Base-by-base conservation (phyloP, 202 grass and related monocot genomes). In the Digitaria exilis region DNA sequence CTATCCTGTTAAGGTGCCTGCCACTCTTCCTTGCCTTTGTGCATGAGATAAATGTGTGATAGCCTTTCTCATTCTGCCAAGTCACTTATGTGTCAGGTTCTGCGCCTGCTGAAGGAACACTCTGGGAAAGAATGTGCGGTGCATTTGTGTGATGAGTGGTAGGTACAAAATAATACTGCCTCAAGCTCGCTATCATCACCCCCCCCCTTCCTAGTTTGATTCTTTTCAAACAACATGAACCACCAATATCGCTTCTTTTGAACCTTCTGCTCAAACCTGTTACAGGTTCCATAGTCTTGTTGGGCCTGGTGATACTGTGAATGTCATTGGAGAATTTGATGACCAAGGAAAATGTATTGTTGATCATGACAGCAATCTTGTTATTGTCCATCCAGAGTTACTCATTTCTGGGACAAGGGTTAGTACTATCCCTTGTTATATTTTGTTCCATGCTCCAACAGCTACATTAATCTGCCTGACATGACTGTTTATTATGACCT, bases 331-430 rank as follows among this genome's bases (percentile, higher is more conserved):
- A 90, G 90, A 93, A 83, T 95, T 98, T 71, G 55, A 67, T 89
- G 77, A 91, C 39, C 79, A 88, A 73, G 95, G 89, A 45, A 91
- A 86, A 85, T 95, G 90, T 73, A 79, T 76, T 37, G 85, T 98
- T 77, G 80, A 91, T 69, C 92, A 84, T 85, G 79, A 79, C 56
- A 87, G 75, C 63, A 91, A 98, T 90, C 87, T 98, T 84, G 80
- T 98, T 64, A 87, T 98, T 61, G 26, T 95, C 17, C 90, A 95
- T 91, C 95, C 95, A 57, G 92, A 95, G 69, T 84, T 91, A 71
- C 92, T 98, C 77, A 65, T 98, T 48, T 95, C 95, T 39, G 95
- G 95, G 80, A 98, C 95, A 14, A 85, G 92, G 88, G 95, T 98
- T 65, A 91, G 91, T 89, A 82, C 51, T 82, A 22, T 41, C 71